phyloP scores from a whole-genome alignment of 371 early-diverging fungal species.

The Neoconidiobolus thromboides region DNA sequence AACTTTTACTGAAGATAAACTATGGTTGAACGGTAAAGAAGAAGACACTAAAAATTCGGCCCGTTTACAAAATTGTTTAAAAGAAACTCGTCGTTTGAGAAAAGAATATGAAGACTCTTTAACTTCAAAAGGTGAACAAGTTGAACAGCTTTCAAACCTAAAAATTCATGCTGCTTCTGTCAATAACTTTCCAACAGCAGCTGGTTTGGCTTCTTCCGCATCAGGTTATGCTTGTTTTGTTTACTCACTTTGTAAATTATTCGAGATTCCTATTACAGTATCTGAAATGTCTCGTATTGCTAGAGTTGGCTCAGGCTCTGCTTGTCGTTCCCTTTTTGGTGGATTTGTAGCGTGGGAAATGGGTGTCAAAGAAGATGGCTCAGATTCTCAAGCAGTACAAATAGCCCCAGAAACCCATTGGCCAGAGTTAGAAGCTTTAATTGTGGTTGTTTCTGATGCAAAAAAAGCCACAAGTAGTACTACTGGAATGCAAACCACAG shows the following conservation, averaged over 20 bases:
- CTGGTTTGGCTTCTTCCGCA: slow-evolving; percentile 98
- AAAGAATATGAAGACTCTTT: slow-evolving; percentile 33
- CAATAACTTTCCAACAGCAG: slow-evolving; percentile 98
- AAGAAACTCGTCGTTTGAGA: slow-evolving; percentile 59
- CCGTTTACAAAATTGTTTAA: slow-evolving; percentile 69
- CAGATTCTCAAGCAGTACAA: slow-evolving; percentile 78
- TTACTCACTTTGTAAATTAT: slow-evolving; percentile 61
- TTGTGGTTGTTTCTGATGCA: slow-evolving; percentile 80
- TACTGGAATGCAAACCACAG: slow-evolving; percentile 92
- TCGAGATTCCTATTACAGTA: slow-evolving; percentile 37
- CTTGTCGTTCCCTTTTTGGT: slow-evolving; percentile 91
- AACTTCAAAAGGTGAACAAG: slow-evolving; percentile 15
- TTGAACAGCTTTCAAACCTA: slow-evolving; percentile 31
- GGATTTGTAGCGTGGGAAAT: slow-evolving; percentile 96
- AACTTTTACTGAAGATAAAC: slow-evolving; percentile 37
- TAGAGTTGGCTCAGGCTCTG: slow-evolving; percentile 90
- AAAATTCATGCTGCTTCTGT: slow-evolving; percentile 68
- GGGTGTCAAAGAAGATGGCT: slow-evolving; percentile 55
- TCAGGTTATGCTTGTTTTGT: slow-evolving; percentile 93
- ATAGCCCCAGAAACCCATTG: slow-evolving; percentile 81
- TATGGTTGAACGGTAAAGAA: slow-evolving; percentile 90
- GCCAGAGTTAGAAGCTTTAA: slow-evolving; percentile 87
- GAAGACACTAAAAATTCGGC: slow-evolving; percentile 54
- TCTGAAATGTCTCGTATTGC: slow-evolving; percentile 81
- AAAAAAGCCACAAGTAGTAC: slow-evolving; percentile 86